Evolutionary conservation across 208 protist species (phyloP).

Genomic region (Leishmania tropica): DNA sequence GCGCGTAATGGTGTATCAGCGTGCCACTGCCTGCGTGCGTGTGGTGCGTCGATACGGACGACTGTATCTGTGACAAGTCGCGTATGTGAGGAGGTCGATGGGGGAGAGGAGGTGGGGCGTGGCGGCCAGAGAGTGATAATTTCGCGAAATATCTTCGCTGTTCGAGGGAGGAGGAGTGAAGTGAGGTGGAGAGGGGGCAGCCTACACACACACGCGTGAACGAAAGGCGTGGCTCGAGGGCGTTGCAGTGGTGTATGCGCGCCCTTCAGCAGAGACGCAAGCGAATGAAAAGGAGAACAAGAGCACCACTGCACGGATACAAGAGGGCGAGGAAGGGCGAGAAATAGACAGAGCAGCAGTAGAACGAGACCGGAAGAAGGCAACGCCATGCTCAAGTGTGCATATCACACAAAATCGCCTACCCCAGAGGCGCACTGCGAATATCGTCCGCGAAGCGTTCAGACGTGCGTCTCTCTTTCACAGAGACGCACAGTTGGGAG

Average conservation of each 20-base stretch:
- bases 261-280: background rate
- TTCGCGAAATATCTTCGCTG: background rate
- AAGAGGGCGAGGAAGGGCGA: background rate
- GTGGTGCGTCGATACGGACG: background rate
- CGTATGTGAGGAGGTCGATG: background rate
- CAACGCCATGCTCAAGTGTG: background rate
- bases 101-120: too few relatives aligned
- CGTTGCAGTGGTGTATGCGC: background rate
- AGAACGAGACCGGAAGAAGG: background rate
- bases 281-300: background rate
- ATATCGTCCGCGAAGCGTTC: background rate
- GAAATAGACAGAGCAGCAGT: background rate
- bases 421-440: background rate
- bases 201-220: background rate
- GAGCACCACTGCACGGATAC: background rate
- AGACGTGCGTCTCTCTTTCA: background rate
- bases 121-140: background rate
- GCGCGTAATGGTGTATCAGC: too few relatives aligned
- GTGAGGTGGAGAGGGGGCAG: background rate
- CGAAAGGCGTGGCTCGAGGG: background rate
- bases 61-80: background rate
- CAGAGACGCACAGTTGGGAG: background rate
- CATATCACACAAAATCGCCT: background rate
- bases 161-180: background rate
- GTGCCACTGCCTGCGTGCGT: background rate